Evolutionary conservation across 192 early-diverging fungal genomes (phyloP).

Genomic region (Mycoemilia scoparia): DNA sequence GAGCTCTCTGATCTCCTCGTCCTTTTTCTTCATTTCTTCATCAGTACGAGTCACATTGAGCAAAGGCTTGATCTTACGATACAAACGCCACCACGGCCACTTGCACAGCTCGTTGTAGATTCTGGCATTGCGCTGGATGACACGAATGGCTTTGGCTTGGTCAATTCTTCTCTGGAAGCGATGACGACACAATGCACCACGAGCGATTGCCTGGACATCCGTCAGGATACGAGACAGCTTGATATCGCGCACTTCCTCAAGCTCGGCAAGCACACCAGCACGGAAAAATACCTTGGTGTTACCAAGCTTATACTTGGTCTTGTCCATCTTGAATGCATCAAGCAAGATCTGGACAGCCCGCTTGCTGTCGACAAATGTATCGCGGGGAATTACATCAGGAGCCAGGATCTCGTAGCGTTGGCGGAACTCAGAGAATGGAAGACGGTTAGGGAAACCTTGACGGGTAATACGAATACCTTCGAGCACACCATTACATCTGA

Average conservation of each 20-base stretch:
- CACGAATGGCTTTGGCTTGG: slow-evolving; percentile 71
- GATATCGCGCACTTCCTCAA: slow-evolving; percentile 80
- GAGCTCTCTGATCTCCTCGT: slow-evolving; percentile 50
- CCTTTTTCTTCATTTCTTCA: slow-evolving; percentile 57
- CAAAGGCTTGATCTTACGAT: slow-evolving; percentile 78
- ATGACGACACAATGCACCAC: slow-evolving; percentile 66
- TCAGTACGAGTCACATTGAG: slow-evolving; percentile 64
- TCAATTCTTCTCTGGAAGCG: slow-evolving; percentile 43
- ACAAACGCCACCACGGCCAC: slow-evolving; percentile 95
- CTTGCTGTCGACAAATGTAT: slow-evolving; percentile 78
- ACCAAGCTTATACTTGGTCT: slow-evolving; percentile 71
- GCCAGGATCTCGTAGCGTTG: slow-evolving; percentile 86
- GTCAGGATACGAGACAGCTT: slow-evolving; percentile 68
- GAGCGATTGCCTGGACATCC: slow-evolving; percentile 69
- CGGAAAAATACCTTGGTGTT: slow-evolving; percentile 93
- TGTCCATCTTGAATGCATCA: slow-evolving; percentile 54
- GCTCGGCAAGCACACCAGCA: slow-evolving; percentile 80
- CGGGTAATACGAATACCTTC: slow-evolving; percentile 95
- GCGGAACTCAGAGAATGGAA: slow-evolving; percentile 82
- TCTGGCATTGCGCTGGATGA: slow-evolving; percentile 89
- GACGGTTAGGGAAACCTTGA: slow-evolving; percentile 85
- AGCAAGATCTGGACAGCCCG: slow-evolving; percentile 67
- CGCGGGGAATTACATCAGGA: slow-evolving; percentile 52
- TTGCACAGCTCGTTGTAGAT: slow-evolving; percentile 74
- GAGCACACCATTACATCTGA: slow-evolving; percentile 91